Percentiles rank a stretch among this genome's conserved stretches.
Evolutionary conservation across 495 filamentous ascomycete genomes (phyloP).

Genomic region (Penicillium paxilli): DNA sequence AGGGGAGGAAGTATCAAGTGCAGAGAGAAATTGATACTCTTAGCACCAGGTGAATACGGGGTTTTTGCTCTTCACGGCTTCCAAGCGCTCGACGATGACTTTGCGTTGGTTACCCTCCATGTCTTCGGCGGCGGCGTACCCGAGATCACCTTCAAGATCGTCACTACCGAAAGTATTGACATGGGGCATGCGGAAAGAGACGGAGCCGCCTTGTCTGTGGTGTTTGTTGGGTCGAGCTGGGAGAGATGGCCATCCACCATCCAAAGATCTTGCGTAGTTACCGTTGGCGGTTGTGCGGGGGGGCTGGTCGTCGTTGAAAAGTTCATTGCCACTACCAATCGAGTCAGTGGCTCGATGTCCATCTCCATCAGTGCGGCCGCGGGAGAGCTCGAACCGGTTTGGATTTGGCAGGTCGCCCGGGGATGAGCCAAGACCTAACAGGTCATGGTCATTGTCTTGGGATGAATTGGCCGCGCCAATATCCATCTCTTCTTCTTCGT

Average conservation of each 20-base stretch:
- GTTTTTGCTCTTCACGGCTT: conserved; percentile 91
- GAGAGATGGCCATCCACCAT: conserved; percentile 39
- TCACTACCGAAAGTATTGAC: conserved; percentile 59
- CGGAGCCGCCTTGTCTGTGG: conserved; percentile 43
- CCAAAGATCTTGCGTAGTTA: conserved; percentile 31
- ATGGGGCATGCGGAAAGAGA: conserved; percentile 32
- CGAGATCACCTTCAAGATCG: conserved; percentile 87
- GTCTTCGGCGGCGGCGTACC: conserved; percentile 90
- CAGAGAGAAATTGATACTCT: conserved; percentile 13
- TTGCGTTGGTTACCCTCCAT: conserved; percentile 86
- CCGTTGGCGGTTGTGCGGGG: conserved; percentile 30
- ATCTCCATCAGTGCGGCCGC: conserved; percentile 50
- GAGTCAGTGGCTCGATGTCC: conserved; percentile 35
- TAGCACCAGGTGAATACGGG: conserved; percentile 98
- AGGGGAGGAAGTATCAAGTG: not conserved
- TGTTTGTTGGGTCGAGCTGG: conserved; percentile 34
- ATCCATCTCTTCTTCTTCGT: conserved; percentile 85
- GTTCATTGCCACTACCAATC: conserved; percentile 35
- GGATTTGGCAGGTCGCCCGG: conserved; percentile 71
- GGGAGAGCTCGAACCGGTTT: conserved; percentile 79
- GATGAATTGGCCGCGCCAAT: conserved; percentile 74
- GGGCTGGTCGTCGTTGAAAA: conserved; percentile 31
- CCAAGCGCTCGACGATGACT: conserved; percentile 94
- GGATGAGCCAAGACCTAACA: conserved; percentile 69
- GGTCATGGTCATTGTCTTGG: conserved; percentile 59